Evolutionary conservation across 2,329 filamentous ascomycete species (phyloP).

Genomic region (Mycosphaerelloides madeirae): DNA sequence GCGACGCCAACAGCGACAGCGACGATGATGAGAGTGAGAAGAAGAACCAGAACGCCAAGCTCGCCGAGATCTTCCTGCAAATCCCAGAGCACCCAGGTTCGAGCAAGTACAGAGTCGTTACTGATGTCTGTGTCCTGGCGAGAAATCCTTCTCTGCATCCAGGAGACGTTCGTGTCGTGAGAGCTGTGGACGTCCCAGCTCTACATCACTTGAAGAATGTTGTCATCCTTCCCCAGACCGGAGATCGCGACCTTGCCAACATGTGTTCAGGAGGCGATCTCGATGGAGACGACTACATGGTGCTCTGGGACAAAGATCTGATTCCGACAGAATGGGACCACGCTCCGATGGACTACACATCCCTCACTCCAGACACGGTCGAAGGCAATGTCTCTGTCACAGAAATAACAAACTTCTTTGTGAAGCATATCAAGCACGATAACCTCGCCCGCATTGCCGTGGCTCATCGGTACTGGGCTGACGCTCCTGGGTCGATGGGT

Average conservation of each 20-base stretch:
- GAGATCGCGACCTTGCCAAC: constrained; percentile 77
- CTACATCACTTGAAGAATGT: constrained; percentile 76
- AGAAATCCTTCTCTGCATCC: constrained; percentile 92
- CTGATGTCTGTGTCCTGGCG: constrained; percentile 76
- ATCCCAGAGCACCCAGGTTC: constrained; percentile 52
- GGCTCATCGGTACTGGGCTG: constrained; percentile 74
- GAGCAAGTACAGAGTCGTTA: constrained; percentile 59
- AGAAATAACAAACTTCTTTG: constrained; percentile 80
- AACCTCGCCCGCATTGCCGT: constrained; percentile 72
- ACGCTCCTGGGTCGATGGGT: constrained; percentile 52
- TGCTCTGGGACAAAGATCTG: constrained; percentile 80
- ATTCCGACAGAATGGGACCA: constrained; percentile 67
- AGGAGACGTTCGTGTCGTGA: constrained; percentile 83
- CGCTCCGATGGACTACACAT: constrained; percentile 70
- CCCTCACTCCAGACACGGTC: constrained; percentile 53
- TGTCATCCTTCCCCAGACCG: constrained; percentile 78
- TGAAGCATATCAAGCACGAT: constrained; percentile 89
- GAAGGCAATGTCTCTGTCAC: constrained; percentile 61
- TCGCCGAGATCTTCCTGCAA: constrained; percentile 89
- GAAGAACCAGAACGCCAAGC: constrained; percentile 12
- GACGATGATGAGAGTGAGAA: constrained; percentile 42
- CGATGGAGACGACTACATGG: constrained; percentile 91
- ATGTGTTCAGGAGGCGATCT: constrained; percentile 97
- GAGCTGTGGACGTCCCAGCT: constrained; percentile 69
- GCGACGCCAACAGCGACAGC: not conserved